Conservation (phyloP, 495 filamentous ascomycete species). For the Talaromyces adpressus region DNA sequence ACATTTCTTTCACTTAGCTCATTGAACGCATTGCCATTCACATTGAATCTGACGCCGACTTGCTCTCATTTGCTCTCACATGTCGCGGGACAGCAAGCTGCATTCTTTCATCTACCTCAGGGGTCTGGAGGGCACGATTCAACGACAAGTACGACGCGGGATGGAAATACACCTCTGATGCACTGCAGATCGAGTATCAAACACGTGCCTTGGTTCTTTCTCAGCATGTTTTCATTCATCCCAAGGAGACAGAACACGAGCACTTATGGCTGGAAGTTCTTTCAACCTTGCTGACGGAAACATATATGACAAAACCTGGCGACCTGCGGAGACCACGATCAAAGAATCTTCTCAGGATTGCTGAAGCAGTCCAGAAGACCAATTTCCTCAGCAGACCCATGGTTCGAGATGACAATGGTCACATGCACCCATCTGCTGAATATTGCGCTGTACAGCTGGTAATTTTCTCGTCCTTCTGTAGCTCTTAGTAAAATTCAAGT, state of each 20-base stretch:
- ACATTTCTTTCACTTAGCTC: conserved; percentile 17
- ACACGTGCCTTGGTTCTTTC: conserved; percentile 23
- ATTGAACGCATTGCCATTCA: conserved; percentile 31
- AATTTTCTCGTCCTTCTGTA: not conserved
- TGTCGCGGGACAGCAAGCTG: conserved; percentile 16
- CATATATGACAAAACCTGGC: not conserved
- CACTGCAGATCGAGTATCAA: conserved; percentile 27
- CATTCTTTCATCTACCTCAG: conserved; percentile 16
- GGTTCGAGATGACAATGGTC: conserved; percentile 5
- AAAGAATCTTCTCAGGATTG: conserved; percentile 20
- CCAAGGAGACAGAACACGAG: conserved; percentile 15
- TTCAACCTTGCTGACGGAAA: conserved; percentile 17
- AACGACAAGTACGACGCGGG: conserved; percentile 27
- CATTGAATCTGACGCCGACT: conserved; percentile 25
- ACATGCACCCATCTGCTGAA: conserved; percentile 12
- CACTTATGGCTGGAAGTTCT: conserved; percentile 25
- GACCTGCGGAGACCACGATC: conserved; percentile 4
- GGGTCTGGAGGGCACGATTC: conserved; percentile 30
- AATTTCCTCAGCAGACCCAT: conserved; percentile 22
- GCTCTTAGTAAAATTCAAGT: not conserved
- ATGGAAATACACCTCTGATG: conserved; percentile 9
- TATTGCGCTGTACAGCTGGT: conserved; percentile 28
- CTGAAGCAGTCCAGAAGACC: conserved; percentile 9
- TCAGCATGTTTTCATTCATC: conserved; percentile 14
- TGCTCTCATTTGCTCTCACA: conserved; percentile 21